Evolutionary conservation across 805 yeast genomes (phyloP).

Genomic region (Kazachstania viticola): DNA sequence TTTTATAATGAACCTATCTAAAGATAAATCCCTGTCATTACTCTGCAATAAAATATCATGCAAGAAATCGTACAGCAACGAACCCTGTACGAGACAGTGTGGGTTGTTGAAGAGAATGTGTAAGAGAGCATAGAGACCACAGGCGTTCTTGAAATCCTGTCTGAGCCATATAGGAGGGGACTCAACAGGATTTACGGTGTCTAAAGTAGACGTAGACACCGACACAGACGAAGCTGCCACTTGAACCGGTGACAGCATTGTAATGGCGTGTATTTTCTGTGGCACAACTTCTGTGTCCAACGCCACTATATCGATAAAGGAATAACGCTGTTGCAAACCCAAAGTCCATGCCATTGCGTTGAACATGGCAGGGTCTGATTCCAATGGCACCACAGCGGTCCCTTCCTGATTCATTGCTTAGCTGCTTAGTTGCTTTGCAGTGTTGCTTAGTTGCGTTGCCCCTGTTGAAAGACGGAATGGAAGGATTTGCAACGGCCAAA

Average conservation of each 20-base stretch:
- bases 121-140: constrained; percentile 83
- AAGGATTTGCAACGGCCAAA: too few species aligned
- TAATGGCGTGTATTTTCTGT: constrained; percentile 62
- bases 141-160: constrained; percentile 79
- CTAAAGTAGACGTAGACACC: neutral
- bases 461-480: too few species aligned
- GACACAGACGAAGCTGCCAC: constrained; percentile 28
- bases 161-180: constrained; percentile 51
- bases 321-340: constrained; percentile 50
- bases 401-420: constrained; percentile 6
- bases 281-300: constrained; percentile 77
- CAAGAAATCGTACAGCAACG: constrained; percentile 13
- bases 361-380: constrained; percentile 82
- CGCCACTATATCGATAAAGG: constrained; percentile 75
- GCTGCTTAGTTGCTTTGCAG: too few species aligned
- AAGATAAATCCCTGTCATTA: constrained; percentile 26
- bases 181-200: neutral
- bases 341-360: constrained; percentile 52
- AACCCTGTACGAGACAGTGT: constrained; percentile 14
- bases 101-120: constrained; percentile 42
- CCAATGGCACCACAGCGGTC: constrained; percentile 65
- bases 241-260: constrained; percentile 78
- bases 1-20: constrained; percentile 11
- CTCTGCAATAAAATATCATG: constrained; percentile 27
- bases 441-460: too few species aligned